Conservation (phyloP, 2,329 filamentous ascomycete species). For the Xylariaceae sp. region DNA sequence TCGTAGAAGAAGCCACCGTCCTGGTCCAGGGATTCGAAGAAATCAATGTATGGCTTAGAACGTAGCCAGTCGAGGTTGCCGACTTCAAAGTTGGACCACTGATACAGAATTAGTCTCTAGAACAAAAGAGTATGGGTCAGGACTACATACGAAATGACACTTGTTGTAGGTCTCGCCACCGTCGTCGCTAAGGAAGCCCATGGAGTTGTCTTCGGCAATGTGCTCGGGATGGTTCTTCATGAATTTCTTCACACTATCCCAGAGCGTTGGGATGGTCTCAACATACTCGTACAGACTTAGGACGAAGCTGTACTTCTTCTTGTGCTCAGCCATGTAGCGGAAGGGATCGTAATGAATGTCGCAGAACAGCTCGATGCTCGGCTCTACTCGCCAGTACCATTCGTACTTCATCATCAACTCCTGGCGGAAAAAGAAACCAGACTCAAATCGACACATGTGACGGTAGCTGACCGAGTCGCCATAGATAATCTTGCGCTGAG, state of each 20-base stretch:
- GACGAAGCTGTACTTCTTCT: conserved; percentile 98
- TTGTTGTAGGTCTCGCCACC: conserved; percentile 89
- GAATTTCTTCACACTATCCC: conserved; percentile 93
- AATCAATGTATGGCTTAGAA: conserved; percentile 82
- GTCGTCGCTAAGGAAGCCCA: conserved; percentile 89
- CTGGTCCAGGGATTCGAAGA: conserved; percentile 78
- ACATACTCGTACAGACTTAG: conserved; percentile 94
- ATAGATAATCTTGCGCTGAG: conserved; percentile 91
- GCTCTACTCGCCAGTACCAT: conserved; percentile 99
- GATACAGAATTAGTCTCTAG: conserved; percentile 28
- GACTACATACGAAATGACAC: conserved; percentile 80
- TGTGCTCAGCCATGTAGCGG: conserved; percentile 90
- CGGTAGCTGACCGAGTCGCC: conserved; percentile 95
- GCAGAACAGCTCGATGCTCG: conserved; percentile 92
- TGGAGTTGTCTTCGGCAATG: conserved; percentile 74
- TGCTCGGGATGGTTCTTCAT: conserved; percentile 87
- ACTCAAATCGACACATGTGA: conserved; percentile 99
- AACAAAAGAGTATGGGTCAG: not conserved
- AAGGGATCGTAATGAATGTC: conserved; percentile 95
- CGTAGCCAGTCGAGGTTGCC: conserved; percentile 92
- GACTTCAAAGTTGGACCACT: conserved; percentile 99
- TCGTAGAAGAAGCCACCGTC: conserved; percentile 99
- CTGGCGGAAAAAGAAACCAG: conserved; percentile 98
- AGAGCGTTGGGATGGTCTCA: conserved; percentile 92
- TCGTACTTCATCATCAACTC: conserved; percentile 91